Percentiles rank a stretch among this genome's conserved stretches.
These are phyloP conservation scores for Oenanthe sinensis DNA, from an alignment of 129 eudicot genomes.

Conservation along the genomic window DNA sequence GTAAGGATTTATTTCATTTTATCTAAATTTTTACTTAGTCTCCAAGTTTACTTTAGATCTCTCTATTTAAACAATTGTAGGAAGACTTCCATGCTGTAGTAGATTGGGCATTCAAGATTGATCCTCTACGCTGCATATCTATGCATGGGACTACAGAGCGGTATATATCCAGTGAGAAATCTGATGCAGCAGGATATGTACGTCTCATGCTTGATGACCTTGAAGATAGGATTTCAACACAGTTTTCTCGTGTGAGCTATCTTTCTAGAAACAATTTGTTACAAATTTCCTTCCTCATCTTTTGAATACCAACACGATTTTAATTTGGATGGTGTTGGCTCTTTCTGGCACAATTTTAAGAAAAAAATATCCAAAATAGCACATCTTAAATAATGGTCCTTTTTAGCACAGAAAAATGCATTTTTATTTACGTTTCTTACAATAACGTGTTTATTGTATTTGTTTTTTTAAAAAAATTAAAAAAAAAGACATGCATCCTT, in stretches of 20 bases:
- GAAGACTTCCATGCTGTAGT: conserved; percentile 89
- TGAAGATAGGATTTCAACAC: conserved; percentile 66
- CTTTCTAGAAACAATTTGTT: conserved; percentile 1
- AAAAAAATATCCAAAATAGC: too few relatives aligned
- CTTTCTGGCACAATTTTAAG: too few relatives aligned
- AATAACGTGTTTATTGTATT: too few relatives aligned
- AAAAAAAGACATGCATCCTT: too few relatives aligned
- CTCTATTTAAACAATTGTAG: conserved; percentile 25
- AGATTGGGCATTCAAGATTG: conserved; percentile 93
- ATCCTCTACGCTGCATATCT: conserved; percentile 87
- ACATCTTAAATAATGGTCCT: too few relatives aligned
- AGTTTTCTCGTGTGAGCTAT: conserved; percentile 68
- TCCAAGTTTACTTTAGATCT: background rate
- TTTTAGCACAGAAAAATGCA: too few relatives aligned
- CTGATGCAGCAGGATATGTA: conserved; percentile 94
- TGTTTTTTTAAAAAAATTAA: too few relatives aligned
- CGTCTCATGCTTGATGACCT: conserved; percentile 82
- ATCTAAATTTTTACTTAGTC: background rate
- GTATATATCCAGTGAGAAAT: conserved; percentile 73
- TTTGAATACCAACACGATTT: background rate
- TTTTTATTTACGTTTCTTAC: too few relatives aligned
- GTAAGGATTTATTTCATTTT: background rate
- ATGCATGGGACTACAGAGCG: conserved; percentile 93
- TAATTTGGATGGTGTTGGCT: background rate
- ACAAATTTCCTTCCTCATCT: background rate